Base-by-base conservation (phyloP, 306 rosid species). In the Dalbergia oliveri region DNA sequence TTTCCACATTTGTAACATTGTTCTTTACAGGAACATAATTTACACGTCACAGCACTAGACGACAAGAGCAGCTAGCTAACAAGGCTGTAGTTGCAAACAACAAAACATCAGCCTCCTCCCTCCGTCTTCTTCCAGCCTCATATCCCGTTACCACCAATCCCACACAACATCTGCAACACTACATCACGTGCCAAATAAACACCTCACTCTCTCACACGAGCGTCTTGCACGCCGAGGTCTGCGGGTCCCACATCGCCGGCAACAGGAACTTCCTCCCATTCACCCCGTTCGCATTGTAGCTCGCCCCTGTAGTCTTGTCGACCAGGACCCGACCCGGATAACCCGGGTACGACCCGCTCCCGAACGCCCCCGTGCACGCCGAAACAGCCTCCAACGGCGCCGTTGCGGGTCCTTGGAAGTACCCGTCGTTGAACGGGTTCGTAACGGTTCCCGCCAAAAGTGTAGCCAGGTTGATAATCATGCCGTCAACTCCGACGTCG, bases 191-290 rank as follows among this genome's bases (percentile, higher is more conserved):
- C 31, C 31, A 26, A 23, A 34, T 9, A 21, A 18, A 15, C 19
- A 9, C 3, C n/a, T 9, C 58, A 3, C 58, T 12, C 43, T 71
- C 76, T 58, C 86, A 94, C 80, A 89, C 88, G 5, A 90, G 86
- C 4, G 97, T 75, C 82, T 75, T 90, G 67, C 98, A 94, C 2
- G 83, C 72, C 13, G 90, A 88, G 0, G 83, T 70, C 39, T 66
- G 71, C 0, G 98, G 98, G 88, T 94, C 98, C 97, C 97, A 94
- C 97, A 94, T 94, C 4, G 95, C 97, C 50, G 97, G 98, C 21
- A 94, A 49, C 0, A 94, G 85, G 18, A 45, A 94, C 86, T 66
- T 91, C 41, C 97, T 65, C 12, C 95, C 95, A 21, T 85, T 86
- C 0, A 11, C 79, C 2, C 97, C 97, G 19, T 84, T 0, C 0